Base-by-base conservation (phyloP, 768 basidiomycete genomes). In the Infundibulicybe gibba region DNA sequence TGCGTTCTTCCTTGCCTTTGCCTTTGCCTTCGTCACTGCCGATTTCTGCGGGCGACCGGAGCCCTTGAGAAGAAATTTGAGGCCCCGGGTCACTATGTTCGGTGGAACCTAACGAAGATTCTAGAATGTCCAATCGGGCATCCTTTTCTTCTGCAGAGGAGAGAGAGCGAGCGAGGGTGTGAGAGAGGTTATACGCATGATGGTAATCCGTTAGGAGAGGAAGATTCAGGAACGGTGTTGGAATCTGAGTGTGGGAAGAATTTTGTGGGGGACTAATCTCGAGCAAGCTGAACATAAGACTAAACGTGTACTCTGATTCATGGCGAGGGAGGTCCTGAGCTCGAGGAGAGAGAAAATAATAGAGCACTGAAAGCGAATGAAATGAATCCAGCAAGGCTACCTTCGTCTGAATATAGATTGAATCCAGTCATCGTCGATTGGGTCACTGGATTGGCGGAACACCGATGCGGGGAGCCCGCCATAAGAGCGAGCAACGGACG, bases 151-250 rank as follows among this genome's bases (percentile, higher is more conserved):
- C 60, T 0, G 72, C 71, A 45, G 67, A 64, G 19, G 59, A 67
- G 21, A 80, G 63, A 9, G 73, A 71, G 5, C 65, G 63, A 12
- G 71, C 56, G 20, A 90, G 72, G 0, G 73, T 74, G 20, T 59
- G 64, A 6, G 76, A 71, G 11, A 90, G 67, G 41, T 79, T 71
- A 60, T 89, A 86, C 1, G 81, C 66, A 35, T 81, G 71, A 49
- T 89, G 83, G 61, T 90, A 89, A 56, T 91, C 89, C 5, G 74
- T 75, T 10, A 91, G 63, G 17, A 91, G 71, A 10, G 86, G 59
- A 20, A 75, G 78, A 56, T 88, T 79, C 50, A 88, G 73, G 65
- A 88, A 90, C 3, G 81, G 79, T 13, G 69, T 77, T 1, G 57
- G 55, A 13, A 45, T n/a, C 14, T 41, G 49, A 8, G 54, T 37